Evolutionary conservation across 179 eudicot genomes (phyloP), one percentile per base, ranked within the genome.

Genomic region (Beta lomatogona): DNA sequence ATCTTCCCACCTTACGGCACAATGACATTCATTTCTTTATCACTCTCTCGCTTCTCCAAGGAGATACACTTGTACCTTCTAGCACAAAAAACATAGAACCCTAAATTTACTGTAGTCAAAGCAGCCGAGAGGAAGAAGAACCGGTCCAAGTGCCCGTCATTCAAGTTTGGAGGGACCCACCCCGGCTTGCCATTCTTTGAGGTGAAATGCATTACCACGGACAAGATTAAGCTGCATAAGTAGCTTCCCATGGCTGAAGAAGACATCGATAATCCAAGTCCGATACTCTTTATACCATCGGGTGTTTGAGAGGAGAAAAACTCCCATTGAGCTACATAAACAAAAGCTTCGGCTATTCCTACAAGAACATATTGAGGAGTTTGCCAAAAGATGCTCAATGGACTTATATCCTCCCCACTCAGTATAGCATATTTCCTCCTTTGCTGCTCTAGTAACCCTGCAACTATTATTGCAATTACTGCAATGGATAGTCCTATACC

Each of bases 121-220:
- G 79, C 88, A 4, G 93, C 91, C 0, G 91, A 86, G 57, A 90
- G 91, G 82, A 89, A 90, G 84, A 89, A 90, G 73, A 90, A 90
- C 72, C 82, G 66, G 75, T 90, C 93, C 75, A 90, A 58, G 54
- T 86, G 91, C 16, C 91, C 93, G 1, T 83, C 86, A 41, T 90
- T 90, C 80, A 91, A 81, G 67, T 86, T 83, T 14, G 86, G 88
- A 3, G 93, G 93, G 4, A 89, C 89, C 93, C 91, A 91, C 22
- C 92, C 93, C 0, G 93, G 88, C 36, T 77, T 86, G 4, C 87
- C 89, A 53, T 84, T 83, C 80, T 82, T 87, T 0, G 93, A 54
- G 1, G 93, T 87, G 16, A 90, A 78, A 9, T 66, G 80, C 93
- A 89, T 90, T 3, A 90, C 91, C 5, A 89, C 80, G 18, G 86